phyloP scores from a whole-genome alignment of 768 basidiomycete species.

The Lactifluus echinatus region DNA sequence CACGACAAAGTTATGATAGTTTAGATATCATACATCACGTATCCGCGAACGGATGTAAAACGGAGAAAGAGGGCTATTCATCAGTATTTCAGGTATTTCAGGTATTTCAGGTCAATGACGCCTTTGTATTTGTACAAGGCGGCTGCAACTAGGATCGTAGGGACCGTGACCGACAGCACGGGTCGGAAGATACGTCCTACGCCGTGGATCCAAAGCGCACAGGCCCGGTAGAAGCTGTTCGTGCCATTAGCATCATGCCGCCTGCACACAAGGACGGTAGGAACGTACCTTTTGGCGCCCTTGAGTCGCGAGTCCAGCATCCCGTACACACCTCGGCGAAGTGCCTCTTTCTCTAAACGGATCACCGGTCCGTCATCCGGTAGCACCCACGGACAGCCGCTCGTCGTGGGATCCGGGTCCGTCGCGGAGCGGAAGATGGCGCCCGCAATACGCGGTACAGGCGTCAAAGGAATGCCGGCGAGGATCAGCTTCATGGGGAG shows the following conservation, averaged over 20 bases:
- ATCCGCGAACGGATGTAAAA: not conserved
- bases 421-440: constrained; percentile 27
- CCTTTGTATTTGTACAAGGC: not conserved
- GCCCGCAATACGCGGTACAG: constrained; percentile 26
- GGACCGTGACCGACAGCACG: not conserved
- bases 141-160: not conserved
- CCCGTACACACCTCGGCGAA: constrained; percentile 25
- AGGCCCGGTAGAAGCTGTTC: not conserved
- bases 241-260: not conserved
- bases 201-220: not conserved
- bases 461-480: constrained; percentile 26
- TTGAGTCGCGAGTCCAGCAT: constrained; percentile 16
- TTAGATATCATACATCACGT: not conserved
- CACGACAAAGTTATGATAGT: not conserved
- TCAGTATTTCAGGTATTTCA: too few species aligned
- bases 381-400: constrained; percentile 25
- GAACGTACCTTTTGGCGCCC: constrained; percentile 3
- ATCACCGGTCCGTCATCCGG: constrained; percentile 27
- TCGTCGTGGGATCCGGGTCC: constrained; percentile 23
- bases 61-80: not conserved
- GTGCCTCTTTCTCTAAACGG: constrained; percentile 21
- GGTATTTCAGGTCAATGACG: too few species aligned
- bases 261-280: not conserved
- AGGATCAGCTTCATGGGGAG: constrained; percentile 18
- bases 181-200: constrained; percentile 5